Conservation (phyloP, 805 yeast species). For the Pichia heedii region DNA sequence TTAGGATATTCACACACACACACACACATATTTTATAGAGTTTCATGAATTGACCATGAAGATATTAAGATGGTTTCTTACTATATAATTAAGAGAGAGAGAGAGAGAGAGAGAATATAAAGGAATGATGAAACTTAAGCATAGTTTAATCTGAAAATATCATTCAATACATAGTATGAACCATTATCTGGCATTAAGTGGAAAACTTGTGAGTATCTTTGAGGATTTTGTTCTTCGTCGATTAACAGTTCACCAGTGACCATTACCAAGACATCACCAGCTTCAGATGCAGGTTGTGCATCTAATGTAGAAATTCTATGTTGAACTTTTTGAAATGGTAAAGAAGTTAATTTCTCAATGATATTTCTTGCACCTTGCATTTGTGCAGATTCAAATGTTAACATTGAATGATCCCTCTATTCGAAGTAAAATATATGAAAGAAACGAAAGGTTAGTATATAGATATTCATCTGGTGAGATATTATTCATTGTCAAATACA, state of each 20-base stretch:
- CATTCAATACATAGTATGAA: slow-evolving; percentile 92
- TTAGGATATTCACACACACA: too few species aligned
- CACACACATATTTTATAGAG: too few species aligned
- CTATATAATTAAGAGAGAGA: too few species aligned
- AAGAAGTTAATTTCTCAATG: slow-evolving; percentile 80
- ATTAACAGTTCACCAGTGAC: slow-evolving; percentile 91
- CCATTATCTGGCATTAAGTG: slow-evolving; percentile 89
- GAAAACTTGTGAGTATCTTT: slow-evolving; percentile 95
- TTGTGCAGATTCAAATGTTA: slow-evolving; percentile 92
- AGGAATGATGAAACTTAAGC: slow-evolving; percentile 28
- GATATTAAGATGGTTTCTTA: neutral
- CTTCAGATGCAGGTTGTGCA: slow-evolving; percentile 95
- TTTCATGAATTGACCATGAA: too few species aligned
- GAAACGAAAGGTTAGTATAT: too few species aligned
- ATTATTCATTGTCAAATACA: slow-evolving; percentile 14
- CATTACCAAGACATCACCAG: slow-evolving; percentile 90
- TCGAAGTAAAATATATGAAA: neutral
- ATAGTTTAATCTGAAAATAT: slow-evolving; percentile 91
- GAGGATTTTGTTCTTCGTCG: slow-evolving; percentile 93
- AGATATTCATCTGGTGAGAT: too few species aligned
- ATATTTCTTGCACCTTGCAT: slow-evolving; percentile 90
- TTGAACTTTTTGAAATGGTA: slow-evolving; percentile 87
- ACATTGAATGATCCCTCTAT: slow-evolving; percentile 89
- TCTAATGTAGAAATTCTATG: slow-evolving; percentile 93
- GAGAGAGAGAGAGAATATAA: neutral